Evolutionary conservation across 1,284 basidiomycete genomes (phyloP), one percentile per base, ranked within the genome.

Genomic region (Ceratobasidium theobromae): DNA sequence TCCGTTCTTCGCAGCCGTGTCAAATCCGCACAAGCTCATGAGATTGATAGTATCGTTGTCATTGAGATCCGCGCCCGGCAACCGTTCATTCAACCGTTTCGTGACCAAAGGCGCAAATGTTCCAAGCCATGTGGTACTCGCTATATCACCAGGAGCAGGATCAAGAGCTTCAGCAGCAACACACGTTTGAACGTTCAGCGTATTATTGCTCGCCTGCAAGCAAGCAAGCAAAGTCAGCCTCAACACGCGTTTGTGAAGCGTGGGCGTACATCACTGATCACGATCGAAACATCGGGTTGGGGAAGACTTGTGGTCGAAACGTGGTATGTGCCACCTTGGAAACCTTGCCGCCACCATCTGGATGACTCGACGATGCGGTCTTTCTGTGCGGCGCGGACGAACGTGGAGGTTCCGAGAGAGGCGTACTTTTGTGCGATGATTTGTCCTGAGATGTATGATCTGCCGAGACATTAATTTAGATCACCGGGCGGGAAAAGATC

Each of bases 1-100:
- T 70, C 80, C 78, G 5, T 79, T 78, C 16, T 64, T 57, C 1
- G 80, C 82, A 25, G 76, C 80, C 4, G 84, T 86, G 67, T 92
- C 88, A 73, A 92, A 93, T 0, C 89, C 81, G 74, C 93, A 95
- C 51, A 95, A 79, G 2, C 84, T 81, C 72, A 91, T 85, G 35
- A 95, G 75, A 69, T 79, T 82, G 53, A 82, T 77, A 0, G 85
- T 77, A 71, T 95, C 89, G 1, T 72, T 69, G 38, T 80, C 73
- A 0, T 78, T 80, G 23, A 95, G 76, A 38, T 84, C 80, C 1
- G 89, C 84, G 8, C 84, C 84, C 0, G 86, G 84, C 9, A 60
- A 71, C 9, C 73, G 69, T 76, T 74, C 62, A 72, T 92, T 91
- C 51, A 93, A 77, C n/a, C 86, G 81, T 0, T 77, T 76, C 0